Percentiles rank a stretch among this genome's conserved stretches.
phyloP scores from a whole-genome alignment of 768 basidiomycete species.

The Suillus discolor region DNA sequence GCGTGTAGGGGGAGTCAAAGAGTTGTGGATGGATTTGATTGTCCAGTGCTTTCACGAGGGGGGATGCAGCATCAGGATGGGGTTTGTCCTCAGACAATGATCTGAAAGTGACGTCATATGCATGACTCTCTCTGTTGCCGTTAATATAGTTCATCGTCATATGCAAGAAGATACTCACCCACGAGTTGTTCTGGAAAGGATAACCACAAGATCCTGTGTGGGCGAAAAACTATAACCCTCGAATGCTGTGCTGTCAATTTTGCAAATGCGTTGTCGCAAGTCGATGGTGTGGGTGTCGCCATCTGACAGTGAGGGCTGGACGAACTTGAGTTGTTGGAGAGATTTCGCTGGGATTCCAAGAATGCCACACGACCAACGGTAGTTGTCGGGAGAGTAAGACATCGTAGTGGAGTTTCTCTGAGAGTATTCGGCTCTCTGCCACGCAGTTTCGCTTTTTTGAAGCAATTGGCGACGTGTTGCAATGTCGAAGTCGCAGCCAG shows the following conservation, averaged over 20 bases:
- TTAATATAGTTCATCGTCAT: background rate
- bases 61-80: background rate
- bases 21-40: background rate
- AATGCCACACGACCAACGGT: background rate
- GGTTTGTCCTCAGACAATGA: background rate
- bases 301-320: background rate
- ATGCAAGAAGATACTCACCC: background rate
- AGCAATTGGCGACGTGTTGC: background rate
- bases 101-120: background rate
- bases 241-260: background rate
- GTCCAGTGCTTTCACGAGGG: background rate
- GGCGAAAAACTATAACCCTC: background rate
- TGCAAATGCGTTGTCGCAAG: background rate
- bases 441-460: background rate
- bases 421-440: background rate
- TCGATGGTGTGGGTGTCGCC: background rate
- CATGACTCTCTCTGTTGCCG: background rate
- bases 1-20: background rate
- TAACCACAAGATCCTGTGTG: background rate
- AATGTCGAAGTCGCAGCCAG: background rate
- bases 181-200: background rate
- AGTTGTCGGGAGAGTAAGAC: background rate
- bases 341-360: background rate
- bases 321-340: background rate
- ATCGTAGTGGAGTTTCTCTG: background rate